Percentiles rank a stretch among this genome's conserved stretches.
phyloP scores from a whole-genome alignment of 495 filamentous ascomycete genomes.

The Penicillium tannophilum region DNA sequence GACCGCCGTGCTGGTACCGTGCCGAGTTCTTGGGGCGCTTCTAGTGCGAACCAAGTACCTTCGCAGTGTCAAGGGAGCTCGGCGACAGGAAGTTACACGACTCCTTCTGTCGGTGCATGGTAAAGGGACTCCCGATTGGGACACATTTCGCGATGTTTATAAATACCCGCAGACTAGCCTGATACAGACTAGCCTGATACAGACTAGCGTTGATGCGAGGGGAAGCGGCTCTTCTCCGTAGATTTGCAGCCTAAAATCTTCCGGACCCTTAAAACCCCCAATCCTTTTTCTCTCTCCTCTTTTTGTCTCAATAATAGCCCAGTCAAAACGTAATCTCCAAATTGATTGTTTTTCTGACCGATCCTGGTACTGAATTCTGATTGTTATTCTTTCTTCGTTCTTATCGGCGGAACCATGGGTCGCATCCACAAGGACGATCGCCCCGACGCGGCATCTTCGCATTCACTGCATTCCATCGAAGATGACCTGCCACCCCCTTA shows the following conservation, averaged over 20 bases:
- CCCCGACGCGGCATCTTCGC: conserved; percentile 19
- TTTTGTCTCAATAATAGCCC: background rate
- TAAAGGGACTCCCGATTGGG: conserved; percentile 1
- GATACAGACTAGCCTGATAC: background rate
- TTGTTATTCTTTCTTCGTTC: background rate
- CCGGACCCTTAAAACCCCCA: background rate
- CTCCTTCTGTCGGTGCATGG: conserved; percentile 16
- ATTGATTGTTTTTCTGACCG: background rate
- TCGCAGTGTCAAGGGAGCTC: conserved; percentile 18
- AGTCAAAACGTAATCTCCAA: background rate
- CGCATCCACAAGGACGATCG: conserved; percentile 18
- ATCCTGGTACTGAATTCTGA: background rate
- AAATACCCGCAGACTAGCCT: background rate
- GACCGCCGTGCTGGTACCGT: conserved; percentile 17
- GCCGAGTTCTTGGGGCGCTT: conserved; percentile 18
- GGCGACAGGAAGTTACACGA: conserved; percentile 15
- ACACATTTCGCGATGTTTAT: background rate
- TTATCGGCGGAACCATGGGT: conserved; percentile 19
- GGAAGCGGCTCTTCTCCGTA: background rate
- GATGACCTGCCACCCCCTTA: conserved; percentile 31
- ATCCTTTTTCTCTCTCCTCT: background rate
- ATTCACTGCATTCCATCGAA: conserved; percentile 28
- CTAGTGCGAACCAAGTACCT: conserved; percentile 14
- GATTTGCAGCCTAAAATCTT: conserved; percentile 3
- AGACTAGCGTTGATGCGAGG: background rate